Conservation (phyloP, 176 grass and related monocot genomes). For the Lolium multiflorum region DNA sequence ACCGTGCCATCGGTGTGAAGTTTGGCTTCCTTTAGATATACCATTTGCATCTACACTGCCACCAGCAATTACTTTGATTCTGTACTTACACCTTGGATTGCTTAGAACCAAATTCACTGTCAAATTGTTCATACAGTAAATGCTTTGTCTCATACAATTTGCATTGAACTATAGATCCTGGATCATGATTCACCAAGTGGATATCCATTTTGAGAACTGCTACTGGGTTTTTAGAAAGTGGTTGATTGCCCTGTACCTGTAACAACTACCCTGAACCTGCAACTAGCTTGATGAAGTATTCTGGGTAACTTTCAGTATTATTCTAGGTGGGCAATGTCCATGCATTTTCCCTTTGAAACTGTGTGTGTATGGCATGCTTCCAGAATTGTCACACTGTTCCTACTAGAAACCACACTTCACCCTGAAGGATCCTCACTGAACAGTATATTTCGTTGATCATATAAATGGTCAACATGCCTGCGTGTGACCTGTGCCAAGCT, state of each 20-base stretch:
- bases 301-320: neutral
- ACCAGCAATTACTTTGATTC: conserved; percentile 2
- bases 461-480: neutral
- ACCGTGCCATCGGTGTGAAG: neutral
- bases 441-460: neutral
- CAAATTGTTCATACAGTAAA: neutral
- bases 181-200: neutral
- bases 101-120: conserved; percentile 2
- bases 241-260: neutral
- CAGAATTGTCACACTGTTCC: neutral
- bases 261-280: neutral
- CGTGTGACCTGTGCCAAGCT: neutral
- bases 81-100: conserved; percentile 4
- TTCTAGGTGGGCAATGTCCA: neutral
- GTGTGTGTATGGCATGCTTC: neutral
- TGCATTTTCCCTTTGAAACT: neutral
- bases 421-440: neutral
- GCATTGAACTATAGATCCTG: neutral
- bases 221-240: conserved; percentile 10
- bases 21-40: neutral
- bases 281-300: neutral
- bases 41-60: too few species aligned
- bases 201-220: neutral
- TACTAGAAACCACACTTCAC: conserved; percentile 4
- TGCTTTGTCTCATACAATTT: neutral